phyloP scores from a whole-genome alignment of 768 basidiomycete species.

The Atractiella rhizophila region DNA sequence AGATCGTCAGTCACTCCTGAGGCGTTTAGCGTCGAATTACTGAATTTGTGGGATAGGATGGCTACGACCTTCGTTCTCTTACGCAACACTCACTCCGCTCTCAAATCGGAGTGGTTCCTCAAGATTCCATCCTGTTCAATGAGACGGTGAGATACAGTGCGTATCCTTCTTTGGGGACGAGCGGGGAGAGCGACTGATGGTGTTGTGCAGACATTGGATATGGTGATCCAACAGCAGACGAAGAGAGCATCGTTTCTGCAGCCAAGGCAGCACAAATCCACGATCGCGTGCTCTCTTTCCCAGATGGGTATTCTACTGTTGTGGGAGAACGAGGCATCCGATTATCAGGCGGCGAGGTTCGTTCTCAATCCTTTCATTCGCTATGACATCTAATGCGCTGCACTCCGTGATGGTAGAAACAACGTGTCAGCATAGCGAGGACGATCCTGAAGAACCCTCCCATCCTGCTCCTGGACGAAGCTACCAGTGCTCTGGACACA shows the following conservation, averaged over 20 bases:
- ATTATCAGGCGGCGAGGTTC: slow-evolving; percentile 38
- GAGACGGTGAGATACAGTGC: background rate
- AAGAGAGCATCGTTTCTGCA: slow-evolving; percentile 32
- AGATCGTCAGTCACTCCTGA: too few relatives aligned
- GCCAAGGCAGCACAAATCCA: slow-evolving; percentile 68
- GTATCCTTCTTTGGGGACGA: background rate
- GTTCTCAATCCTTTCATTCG: background rate
- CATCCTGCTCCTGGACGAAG: slow-evolving; percentile 34
- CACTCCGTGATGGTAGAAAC: too few relatives aligned
- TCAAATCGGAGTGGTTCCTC: slow-evolving; percentile 72
- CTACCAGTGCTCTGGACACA: slow-evolving; percentile 45
- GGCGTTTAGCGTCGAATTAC: too few relatives aligned
- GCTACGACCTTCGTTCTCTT: slow-evolving; percentile 61
- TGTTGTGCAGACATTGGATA: slow-evolving; percentile 1
- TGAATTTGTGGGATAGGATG: slow-evolving; percentile 23
- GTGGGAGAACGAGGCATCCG: slow-evolving; percentile 81
- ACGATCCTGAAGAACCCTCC: slow-evolving; percentile 67
- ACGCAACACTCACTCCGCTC: slow-evolving; percentile 54
- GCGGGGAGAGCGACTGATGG: background rate
- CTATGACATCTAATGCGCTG: too few relatives aligned
- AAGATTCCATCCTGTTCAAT: slow-evolving; percentile 22
- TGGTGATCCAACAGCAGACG: background rate
- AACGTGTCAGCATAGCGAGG: slow-evolving; percentile 50
- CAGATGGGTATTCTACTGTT: slow-evolving; percentile 45
- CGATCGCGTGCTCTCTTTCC: slow-evolving; percentile 54